phyloP scores from a whole-genome alignment of 2,329 filamentous ascomycete species.

The Teratosphaeria zuluensis region DNA sequence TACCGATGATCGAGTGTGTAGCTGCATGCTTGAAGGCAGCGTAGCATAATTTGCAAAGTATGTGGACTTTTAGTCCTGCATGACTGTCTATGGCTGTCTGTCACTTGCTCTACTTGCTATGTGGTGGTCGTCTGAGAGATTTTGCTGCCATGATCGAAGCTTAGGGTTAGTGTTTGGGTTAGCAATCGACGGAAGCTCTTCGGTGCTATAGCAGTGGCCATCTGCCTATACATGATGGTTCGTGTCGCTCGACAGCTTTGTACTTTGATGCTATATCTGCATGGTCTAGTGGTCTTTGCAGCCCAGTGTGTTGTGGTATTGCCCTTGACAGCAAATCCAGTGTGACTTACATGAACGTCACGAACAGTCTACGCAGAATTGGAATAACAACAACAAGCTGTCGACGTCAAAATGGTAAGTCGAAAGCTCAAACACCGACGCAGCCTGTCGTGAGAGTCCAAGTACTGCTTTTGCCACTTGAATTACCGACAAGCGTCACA shows the following conservation, averaged over 20 bases:
- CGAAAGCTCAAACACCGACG: too few species aligned
- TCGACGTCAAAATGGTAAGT: too few species aligned
- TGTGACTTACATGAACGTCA: neutral
- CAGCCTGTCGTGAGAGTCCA: too few species aligned
- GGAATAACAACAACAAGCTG: too few species aligned
- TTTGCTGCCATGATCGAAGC: neutral
- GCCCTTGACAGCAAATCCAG: neutral
- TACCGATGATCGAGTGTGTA: too few species aligned
- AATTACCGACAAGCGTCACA: neutral
- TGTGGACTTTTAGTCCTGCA: too few species aligned
- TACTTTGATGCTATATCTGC: neutral
- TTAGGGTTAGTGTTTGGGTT: conserved; percentile 1
- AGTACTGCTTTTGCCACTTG: neutral
- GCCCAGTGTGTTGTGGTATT: neutral
- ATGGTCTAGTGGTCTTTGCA: neutral
- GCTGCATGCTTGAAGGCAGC: too few species aligned
- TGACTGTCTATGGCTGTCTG: too few species aligned
- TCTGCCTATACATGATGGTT: neutral
- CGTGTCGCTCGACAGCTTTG: neutral
- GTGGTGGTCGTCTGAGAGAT: neutral
- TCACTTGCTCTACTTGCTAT: too few species aligned
- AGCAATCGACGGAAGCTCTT: neutral
- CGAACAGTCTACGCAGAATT: neutral
- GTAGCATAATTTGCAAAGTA: too few species aligned
- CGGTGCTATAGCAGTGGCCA: neutral